These are phyloP conservation scores for Leccinum uliginosum DNA, from an alignment of 768 basidiomycete genomes.

Conservation along the genomic window DNA sequence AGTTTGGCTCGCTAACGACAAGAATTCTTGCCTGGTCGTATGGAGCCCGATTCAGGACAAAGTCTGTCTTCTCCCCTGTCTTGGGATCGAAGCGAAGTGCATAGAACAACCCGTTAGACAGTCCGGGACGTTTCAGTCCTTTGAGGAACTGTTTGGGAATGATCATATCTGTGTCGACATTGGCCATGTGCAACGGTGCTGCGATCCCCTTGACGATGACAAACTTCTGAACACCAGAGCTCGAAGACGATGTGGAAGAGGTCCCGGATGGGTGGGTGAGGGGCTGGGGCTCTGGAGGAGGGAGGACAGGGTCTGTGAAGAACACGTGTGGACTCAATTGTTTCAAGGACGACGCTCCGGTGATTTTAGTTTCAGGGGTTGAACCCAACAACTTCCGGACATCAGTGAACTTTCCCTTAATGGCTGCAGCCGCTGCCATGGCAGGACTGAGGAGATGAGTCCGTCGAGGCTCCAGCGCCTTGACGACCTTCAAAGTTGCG, in stretches of 20 bases:
- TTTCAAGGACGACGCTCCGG: conserved; percentile 58
- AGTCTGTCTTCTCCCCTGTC: conserved; percentile 76
- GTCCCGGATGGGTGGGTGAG: conserved; percentile 32
- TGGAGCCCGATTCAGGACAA: conserved; percentile 77
- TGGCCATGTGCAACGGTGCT: conserved; percentile 76
- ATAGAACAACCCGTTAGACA: conserved; percentile 82
- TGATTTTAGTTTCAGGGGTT: conserved; percentile 35
- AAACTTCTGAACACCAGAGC: conserved; percentile 58
- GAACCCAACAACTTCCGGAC: conserved; percentile 69
- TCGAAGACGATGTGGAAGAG: conserved; percentile 34
- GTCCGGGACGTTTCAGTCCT: conserved; percentile 84
- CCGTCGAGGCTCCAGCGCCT: conserved; percentile 79
- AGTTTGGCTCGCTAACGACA: conserved; percentile 83
- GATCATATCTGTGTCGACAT: conserved; percentile 92
- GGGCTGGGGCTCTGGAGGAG: conserved; percentile 48
- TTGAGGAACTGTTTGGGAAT: conserved; percentile 94
- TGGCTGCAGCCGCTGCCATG: conserved; percentile 89
- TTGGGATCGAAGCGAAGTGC: conserved; percentile 74
- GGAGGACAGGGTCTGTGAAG: conserved; percentile 62
- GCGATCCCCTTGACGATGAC: conserved; percentile 67
- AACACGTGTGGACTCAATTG: conserved; percentile 69
- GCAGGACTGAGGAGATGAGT: conserved; percentile 89
- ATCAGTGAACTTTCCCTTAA: conserved; percentile 81
- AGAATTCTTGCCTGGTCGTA: conserved; percentile 75
- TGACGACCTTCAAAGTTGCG: conserved; percentile 92